Base-by-base conservation (phyloP, 805 yeast species). In the Saturnispora hagleri region DNA sequence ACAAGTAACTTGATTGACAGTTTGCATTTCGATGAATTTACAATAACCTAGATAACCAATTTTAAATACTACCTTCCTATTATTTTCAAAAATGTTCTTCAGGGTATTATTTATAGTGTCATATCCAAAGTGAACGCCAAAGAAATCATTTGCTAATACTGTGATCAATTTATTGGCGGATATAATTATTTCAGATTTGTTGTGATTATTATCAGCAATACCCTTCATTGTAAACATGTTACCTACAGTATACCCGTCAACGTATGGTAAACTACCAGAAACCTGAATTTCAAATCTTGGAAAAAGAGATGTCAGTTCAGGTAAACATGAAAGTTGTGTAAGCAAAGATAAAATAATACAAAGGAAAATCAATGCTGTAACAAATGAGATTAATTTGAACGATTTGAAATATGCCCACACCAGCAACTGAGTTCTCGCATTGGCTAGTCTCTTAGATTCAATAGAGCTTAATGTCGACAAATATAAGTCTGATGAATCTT, bases 31-130 rank as follows among this genome's bases (percentile, higher is more conserved):
- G 3, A 22, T 35, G 8, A 60, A 50, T 31, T 78, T 72, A 60
- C 83, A 77, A 62, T 72, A 80, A 1, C 82, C 81, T 46, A 70
- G 61, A 48, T 69, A 69, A 59, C 72, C 76, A 56, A 79, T 67
- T 40, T 69, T 67, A 59, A 68, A 79, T 4, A 69, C 50, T 35
- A 74, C 74, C 40, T 66, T 65, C 26, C 67, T 65, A 18, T 74
- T 70, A 56, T 76, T 73, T 0, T 80, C 72, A 58, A 75, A 78
- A 46, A 76, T 69, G 4, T 66, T 68, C 26, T 68, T 55, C 10
- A 62, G 43, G 15, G 51, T 58, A 12, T 51, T 18, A 43, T 55
- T 60, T 2, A 59, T 38, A 10, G 57, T 49, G 40, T 55, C 52
- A 13, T 51, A 51, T 55, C 76, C 79, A 35, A 71, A 69, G 3